Evolutionary conservation across 2,329 filamentous ascomycete species (phyloP).

Genomic region (Trichoderma sp.): DNA sequence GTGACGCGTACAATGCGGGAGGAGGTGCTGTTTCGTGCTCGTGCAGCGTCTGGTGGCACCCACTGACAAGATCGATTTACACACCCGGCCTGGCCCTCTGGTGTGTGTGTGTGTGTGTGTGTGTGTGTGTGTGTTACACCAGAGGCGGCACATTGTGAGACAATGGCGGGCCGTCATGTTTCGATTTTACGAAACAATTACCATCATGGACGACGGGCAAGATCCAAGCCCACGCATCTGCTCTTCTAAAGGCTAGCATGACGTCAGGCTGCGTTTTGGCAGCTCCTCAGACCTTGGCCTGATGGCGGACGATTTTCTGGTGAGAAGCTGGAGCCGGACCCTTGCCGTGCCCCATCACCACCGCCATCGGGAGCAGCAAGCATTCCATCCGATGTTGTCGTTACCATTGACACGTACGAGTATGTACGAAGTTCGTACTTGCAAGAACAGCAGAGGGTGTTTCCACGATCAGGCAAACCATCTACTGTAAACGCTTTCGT

Average conservation of each 20-base stretch:
- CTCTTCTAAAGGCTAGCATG: slow-evolving; percentile 13
- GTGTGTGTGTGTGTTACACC: too few relatives aligned
- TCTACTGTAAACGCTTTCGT: neutral
- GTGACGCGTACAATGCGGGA: slow-evolving; percentile 16
- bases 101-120: too few relatives aligned
- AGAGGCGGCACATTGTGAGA: neutral
- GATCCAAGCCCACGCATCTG: neutral
- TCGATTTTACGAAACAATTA: slow-evolving; percentile 4
- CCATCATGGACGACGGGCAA: slow-evolving; percentile 6
- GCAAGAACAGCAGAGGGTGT: neutral
- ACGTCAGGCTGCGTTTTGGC: slow-evolving; percentile 25
- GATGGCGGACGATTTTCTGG: neutral
- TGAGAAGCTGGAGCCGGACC: neutral
- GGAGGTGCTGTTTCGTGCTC: neutral
- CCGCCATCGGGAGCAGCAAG: neutral
- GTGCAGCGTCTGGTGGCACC: neutral
- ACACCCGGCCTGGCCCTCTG: too few relatives aligned
- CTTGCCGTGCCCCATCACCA: neutral
- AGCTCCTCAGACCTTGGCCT: neutral
- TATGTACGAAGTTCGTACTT: neutral
- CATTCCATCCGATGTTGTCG: neutral
- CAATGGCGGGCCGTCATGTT: neutral
- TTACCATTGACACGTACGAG: too few relatives aligned
- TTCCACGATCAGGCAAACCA: neutral
- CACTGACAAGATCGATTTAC: neutral